Evolutionary conservation across 352 stramenopile genomes (phyloP).

Genomic region (Phytophthora hibernalis): DNA sequence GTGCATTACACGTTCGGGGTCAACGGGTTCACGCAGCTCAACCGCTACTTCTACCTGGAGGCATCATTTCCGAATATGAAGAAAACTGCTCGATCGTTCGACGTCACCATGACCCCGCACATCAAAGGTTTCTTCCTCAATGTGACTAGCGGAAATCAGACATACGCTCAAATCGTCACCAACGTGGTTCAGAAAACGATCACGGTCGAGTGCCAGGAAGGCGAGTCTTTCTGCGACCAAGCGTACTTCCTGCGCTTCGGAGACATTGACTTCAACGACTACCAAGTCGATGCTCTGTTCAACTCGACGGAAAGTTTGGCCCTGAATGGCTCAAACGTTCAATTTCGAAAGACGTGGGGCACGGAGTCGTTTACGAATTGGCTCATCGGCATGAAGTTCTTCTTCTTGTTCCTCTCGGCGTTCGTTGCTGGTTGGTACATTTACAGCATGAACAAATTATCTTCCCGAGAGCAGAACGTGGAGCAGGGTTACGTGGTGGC

Average conservation of each 20-base stretch:
- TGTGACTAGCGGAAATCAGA: constrained; percentile 38
- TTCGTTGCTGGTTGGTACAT: constrained; percentile 55
- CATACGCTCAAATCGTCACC: constrained; percentile 46
- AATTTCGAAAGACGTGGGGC: constrained; percentile 69
- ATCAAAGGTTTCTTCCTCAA: constrained; percentile 59
- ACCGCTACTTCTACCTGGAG: constrained; percentile 72
- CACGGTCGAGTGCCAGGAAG: constrained; percentile 44
- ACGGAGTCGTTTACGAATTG: constrained; percentile 58
- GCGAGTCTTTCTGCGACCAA: constrained; percentile 41
- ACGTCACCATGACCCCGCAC: constrained; percentile 62
- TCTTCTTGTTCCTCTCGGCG: constrained; percentile 55
- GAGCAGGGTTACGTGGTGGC: constrained; percentile 64
- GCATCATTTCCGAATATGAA: constrained; percentile 56
- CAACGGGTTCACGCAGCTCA: constrained; percentile 57
- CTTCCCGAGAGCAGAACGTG: constrained; percentile 59
- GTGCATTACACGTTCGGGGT: constrained; percentile 66
- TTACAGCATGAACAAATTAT: constrained; percentile 48
- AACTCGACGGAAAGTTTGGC: constrained; percentile 50
- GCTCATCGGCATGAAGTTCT: constrained; percentile 65
- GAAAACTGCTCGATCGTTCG: constrained; percentile 41
- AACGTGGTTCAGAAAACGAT: constrained; percentile 44
- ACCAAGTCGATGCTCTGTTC: constrained; percentile 66
- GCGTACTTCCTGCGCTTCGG: constrained; percentile 63
- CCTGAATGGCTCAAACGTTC: constrained; percentile 48
- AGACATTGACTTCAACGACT: constrained; percentile 64